Conservation (phyloP, 2,329 filamentous ascomycete genomes). For the Aspergillus vadensis region DNA sequence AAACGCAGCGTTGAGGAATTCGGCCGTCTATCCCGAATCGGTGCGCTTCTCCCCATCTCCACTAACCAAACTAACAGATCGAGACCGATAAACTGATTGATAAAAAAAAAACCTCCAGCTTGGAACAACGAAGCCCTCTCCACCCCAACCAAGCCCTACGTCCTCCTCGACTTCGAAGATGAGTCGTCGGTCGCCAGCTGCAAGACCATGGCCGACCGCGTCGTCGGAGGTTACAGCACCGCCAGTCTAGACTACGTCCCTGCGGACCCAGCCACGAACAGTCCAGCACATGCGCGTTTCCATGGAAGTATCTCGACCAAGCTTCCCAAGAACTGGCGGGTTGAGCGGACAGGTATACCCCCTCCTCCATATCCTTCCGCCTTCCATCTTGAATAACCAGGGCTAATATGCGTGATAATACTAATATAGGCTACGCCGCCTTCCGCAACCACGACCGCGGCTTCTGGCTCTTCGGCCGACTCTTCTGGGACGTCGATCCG, state of each 20-base stretch:
- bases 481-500: conserved; percentile 85
- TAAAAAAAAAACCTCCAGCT: conserved; percentile 28
- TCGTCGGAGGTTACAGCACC: conserved; percentile 83
- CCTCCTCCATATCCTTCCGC: background rate
- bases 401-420: conserved; percentile 3
- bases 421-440: conserved; percentile 75
- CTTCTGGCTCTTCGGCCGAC: conserved; percentile 79
- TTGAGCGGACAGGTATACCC: conserved; percentile 43
- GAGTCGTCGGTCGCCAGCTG: conserved; percentile 37
- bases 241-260: conserved; percentile 69
- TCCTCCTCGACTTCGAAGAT: conserved; percentile 46
- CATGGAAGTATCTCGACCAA: conserved; percentile 85
- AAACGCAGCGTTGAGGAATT: conserved; percentile 62
- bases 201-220: conserved; percentile 82
- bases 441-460: conserved; percentile 80
- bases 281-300: conserved; percentile 73
- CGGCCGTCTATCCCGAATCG: conserved; percentile 57
- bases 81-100: background rate
- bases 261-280: conserved; percentile 44
- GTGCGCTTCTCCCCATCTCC: conserved; percentile 38
- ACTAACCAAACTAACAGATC: background rate
- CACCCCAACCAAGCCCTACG: conserved; percentile 42
- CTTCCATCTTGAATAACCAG: too few relatives aligned
- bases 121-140: conserved; percentile 44
- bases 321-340: conserved; percentile 66